Percentiles rank a stretch among this genome's conserved stretches.
phyloP scores from a whole-genome alignment of 2,329 filamentous ascomycete species.

The Aspergillus cejpii region DNA sequence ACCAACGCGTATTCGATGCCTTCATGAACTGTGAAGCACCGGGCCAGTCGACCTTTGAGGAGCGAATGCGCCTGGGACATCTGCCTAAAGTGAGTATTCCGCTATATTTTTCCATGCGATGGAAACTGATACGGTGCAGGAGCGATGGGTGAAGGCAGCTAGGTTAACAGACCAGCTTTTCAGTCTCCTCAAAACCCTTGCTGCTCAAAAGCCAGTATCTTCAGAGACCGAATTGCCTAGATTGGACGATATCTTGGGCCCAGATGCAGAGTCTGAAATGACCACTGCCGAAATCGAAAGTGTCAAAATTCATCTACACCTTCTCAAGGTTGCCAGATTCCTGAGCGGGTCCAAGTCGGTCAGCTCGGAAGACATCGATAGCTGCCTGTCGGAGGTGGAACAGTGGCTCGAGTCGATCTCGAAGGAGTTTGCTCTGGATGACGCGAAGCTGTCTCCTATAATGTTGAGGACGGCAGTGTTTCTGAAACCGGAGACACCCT shows the following conservation, averaged over 20 bases:
- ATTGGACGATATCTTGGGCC: conserved; percentile 21
- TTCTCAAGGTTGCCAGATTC: conserved; percentile 31
- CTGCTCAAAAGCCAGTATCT: conserved; percentile 28
- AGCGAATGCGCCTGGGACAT: conserved; percentile 35
- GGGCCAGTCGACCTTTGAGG: conserved; percentile 32
- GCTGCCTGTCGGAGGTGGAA: conserved; percentile 25
- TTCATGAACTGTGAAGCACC: conserved; percentile 39
- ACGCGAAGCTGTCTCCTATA: conserved; percentile 16
- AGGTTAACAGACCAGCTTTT: conserved; percentile 34
- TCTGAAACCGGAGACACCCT: conserved; percentile 20
- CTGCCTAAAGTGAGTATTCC: conserved; percentile 29
- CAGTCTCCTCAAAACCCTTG: conserved; percentile 27
- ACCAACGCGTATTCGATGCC: conserved; percentile 35
- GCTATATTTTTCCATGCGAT: background rate
- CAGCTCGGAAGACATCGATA: conserved; percentile 25
- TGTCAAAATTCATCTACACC: conserved; percentile 27
- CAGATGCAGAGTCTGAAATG: conserved; percentile 27
- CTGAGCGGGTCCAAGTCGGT: conserved; percentile 31
- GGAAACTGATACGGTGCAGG: conserved; percentile 25
- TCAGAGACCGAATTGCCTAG: conserved; percentile 23
- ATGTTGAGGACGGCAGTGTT: conserved; percentile 23
- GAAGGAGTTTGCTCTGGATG: conserved; percentile 18
- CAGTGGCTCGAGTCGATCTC: conserved; percentile 27
- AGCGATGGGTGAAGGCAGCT: conserved; percentile 32
- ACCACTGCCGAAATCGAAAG: conserved; percentile 32